A percentile compares a stretch with the other conserved stretches of the same genome.
These are phyloP conservation scores for Coemansia sp. DNA, from an alignment of 192 early-diverging fungal genomes.

Conservation along the genomic window DNA sequence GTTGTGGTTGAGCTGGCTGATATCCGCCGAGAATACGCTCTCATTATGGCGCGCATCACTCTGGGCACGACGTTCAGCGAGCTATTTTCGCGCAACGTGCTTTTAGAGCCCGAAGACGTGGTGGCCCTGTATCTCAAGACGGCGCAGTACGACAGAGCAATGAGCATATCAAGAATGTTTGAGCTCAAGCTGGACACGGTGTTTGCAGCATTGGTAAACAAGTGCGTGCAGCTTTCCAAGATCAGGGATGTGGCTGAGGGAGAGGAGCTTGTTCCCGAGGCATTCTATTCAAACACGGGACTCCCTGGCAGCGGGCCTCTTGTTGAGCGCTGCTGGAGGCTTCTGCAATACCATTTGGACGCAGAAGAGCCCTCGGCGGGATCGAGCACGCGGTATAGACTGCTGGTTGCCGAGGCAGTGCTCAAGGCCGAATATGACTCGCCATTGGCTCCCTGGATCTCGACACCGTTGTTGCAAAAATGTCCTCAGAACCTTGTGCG, in stretches of 20 bases:
- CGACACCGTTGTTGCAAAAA: conserved; percentile 18
- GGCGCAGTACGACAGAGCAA: conserved; percentile 47
- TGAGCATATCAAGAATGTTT: conserved; percentile 25
- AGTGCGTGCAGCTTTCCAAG: conserved; percentile 28
- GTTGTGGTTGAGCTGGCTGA: conserved; percentile 43
- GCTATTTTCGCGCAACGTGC: conserved; percentile 35
- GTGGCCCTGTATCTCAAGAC: conserved; percentile 34
- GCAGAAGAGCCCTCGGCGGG: conserved; percentile 10
- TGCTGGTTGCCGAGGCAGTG: conserved; percentile 32
- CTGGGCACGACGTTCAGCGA: conserved; percentile 32
- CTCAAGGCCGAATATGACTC: conserved; percentile 23
- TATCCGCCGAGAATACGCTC: conserved; percentile 42
- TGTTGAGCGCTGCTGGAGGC: conserved; percentile 39
- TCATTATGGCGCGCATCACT: conserved; percentile 38
- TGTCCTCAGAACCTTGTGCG: conserved; percentile 50
- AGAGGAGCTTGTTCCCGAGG: conserved; percentile 24
- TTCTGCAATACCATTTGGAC: conserved; percentile 39
- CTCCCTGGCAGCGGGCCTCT: conserved; percentile 18
- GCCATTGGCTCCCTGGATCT: conserved; percentile 40
- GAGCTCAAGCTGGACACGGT: conserved; percentile 25
- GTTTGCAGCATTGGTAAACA: conserved; percentile 22
- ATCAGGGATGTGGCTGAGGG: conserved; percentile 1
- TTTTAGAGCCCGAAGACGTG: conserved; percentile 41
- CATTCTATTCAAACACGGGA: conserved; percentile 29
- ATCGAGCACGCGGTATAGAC: conserved; percentile 7